Evolutionary conservation across 108 stramenopile genomes (phyloP).

Genomic region (Fistulifera pelliculosa): DNA sequence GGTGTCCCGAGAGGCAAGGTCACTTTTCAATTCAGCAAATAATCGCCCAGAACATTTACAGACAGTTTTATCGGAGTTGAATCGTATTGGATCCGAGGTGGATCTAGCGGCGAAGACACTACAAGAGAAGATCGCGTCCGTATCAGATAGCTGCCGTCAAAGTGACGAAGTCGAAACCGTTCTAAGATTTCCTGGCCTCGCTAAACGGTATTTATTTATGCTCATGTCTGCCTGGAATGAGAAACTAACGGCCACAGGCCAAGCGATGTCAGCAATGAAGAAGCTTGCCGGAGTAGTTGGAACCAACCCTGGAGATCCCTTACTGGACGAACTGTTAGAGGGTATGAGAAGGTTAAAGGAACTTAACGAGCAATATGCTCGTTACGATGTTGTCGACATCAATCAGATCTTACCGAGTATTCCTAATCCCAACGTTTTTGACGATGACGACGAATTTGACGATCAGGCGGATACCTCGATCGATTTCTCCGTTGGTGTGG

Average conservation of each 20-base stretch:
- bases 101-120: slow-evolving; percentile 71
- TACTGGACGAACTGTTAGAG: slow-evolving; percentile 62
- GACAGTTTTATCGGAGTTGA: slow-evolving; percentile 72
- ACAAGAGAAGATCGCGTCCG: slow-evolving; percentile 79
- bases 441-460: slow-evolving; percentile 78
- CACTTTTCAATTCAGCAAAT: slow-evolving; percentile 52
- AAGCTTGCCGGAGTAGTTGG: slow-evolving; percentile 50
- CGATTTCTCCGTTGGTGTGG: slow-evolving; percentile 68
- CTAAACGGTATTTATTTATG: slow-evolving; percentile 72
- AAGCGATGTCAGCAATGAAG: slow-evolving; percentile 83
- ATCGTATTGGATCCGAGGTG: slow-evolving; percentile 68
- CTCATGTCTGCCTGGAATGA: slow-evolving; percentile 86
- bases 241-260: slow-evolving; percentile 68
- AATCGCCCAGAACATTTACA: slow-evolving; percentile 76
- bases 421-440: slow-evolving; percentile 36
- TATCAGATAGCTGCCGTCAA: slow-evolving; percentile 43
- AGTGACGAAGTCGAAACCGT: slow-evolving; percentile 16
- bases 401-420: slow-evolving; percentile 36
- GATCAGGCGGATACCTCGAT: slow-evolving; percentile 45
- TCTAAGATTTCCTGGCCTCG: slow-evolving; percentile 48
- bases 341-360: slow-evolving; percentile 69
- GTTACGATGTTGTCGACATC: slow-evolving; percentile 68
- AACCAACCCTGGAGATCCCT: slow-evolving; percentile 51
- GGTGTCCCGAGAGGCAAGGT: slow-evolving; percentile 74
- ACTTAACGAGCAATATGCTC: slow-evolving; percentile 66